Evolutionary conservation across 768 basidiomycete genomes (phyloP).

Genomic region (Xerocomus spinulosus): DNA sequence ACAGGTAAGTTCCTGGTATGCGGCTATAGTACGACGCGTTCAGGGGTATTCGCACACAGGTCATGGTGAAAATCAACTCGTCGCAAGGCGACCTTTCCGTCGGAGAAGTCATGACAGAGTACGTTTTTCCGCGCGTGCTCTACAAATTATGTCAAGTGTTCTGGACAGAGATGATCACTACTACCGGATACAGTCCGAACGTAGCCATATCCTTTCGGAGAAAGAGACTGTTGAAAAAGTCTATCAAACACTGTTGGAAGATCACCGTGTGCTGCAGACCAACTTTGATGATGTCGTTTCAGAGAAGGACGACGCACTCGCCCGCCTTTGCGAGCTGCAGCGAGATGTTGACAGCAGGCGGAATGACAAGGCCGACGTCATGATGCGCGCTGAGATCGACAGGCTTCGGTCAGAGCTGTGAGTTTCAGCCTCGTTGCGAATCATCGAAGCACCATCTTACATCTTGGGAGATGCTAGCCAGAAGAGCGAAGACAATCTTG

Average conservation of each 20-base stretch:
- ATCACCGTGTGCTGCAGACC: conserved; percentile 71
- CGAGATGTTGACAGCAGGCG: conserved; percentile 57
- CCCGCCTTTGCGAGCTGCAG: conserved; percentile 55
- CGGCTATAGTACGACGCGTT: neutral
- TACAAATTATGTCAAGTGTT: conserved; percentile 10
- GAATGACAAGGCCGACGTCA: conserved; percentile 70
- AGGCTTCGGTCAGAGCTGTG: conserved; percentile 79
- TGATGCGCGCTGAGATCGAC: conserved; percentile 78
- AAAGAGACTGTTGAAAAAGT: conserved; percentile 84
- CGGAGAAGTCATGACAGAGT: conserved; percentile 79
- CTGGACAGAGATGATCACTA: conserved; percentile 77
- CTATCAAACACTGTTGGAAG: conserved; percentile 70
- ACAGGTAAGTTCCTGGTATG: conserved; percentile 51
- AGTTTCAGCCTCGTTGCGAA: conserved; percentile 32
- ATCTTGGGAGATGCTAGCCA: conserved; percentile 51
- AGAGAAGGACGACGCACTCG: conserved; percentile 73
- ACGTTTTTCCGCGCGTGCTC: conserved; percentile 27
- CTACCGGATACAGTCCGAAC: conserved; percentile 78
- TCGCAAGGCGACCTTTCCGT: conserved; percentile 43
- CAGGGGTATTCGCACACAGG: conserved; percentile 36
- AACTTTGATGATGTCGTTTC: conserved; percentile 69
- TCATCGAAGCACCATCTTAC: conserved; percentile 19
- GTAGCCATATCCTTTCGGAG: conserved; percentile 70
- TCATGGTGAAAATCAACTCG: conserved; percentile 70
- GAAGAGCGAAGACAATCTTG: conserved; percentile 91